Evolutionary conservation across 1,284 basidiomycete genomes (phyloP), one percentile per base, ranked within the genome.

Genomic region (Cutaneotrichosporon mucoides): DNA sequence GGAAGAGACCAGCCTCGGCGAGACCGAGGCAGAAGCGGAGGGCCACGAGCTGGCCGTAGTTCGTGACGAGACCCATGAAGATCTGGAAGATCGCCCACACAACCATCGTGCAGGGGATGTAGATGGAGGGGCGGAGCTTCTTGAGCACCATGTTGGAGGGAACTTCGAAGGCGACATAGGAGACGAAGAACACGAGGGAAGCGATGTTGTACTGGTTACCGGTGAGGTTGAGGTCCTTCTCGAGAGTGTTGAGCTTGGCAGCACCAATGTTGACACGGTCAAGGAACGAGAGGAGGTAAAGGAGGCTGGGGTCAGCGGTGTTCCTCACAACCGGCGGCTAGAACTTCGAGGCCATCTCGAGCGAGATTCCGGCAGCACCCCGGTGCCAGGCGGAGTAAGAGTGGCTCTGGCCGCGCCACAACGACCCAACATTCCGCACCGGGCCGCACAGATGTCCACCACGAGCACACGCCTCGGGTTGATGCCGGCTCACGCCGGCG

Each of bases 181-280:
- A 69, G 56, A 76, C 74, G 65, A 76, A 74, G 70, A 77, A 75
- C 65, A 75, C 69, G 43, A 62, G 57, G 0, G 73, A 76, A 2
- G 71, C 72, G 36, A 69, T 77, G 42, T 70, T 73, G 65, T 77
- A 81, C 56, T 80, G 63, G 1, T 72, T 57, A 8, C 76, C 75
- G 4, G 61, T 68, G 12, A 82, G 71, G 7, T 69, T 54, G 6
- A 82, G 74, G 48, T 79, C 73, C 3, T 50, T 66, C 34, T 71
- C 67, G 61, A 82, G 73, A 10, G 75, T 42, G 72, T 62, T 65
- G 24, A 78, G 69, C 47, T 73, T 70, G 34, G 76, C 78, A 3
- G 76, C 74, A 38, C 79, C 79, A 57, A 80, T 75, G 56, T 79
- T 80, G 51, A 79, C 76, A 43, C 79, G 78, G 66, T 81, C 80